These are phyloP conservation scores for Penicillium mononematosum DNA, from an alignment of 495 filamentous ascomycete species.

Conservation along the genomic window DNA sequence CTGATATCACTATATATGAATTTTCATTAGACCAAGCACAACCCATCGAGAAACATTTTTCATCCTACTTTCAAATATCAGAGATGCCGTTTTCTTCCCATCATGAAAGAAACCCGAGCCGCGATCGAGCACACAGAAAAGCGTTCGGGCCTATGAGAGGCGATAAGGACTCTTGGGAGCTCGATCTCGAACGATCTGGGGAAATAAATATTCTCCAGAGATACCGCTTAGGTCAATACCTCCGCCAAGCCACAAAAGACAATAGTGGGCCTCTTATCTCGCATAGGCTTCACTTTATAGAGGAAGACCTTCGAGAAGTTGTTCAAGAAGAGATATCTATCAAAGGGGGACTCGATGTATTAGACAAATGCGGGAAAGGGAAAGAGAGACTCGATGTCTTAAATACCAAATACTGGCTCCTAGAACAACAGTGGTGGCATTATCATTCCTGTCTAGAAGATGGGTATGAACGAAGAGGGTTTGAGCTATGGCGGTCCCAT, in stretches of 20 bases:
- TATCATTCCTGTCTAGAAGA: not conserved
- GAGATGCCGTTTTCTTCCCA: not conserved
- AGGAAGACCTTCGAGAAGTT: not conserved
- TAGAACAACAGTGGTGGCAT: not conserved
- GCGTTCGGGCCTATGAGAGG: not conserved
- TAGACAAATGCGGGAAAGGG: not conserved
- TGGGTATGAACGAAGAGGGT: not conserved
- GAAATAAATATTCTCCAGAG: not conserved
- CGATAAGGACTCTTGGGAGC: not conserved
- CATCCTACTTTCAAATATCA: not conserved
- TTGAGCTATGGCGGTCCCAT: not conserved
- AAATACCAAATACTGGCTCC: not conserved
- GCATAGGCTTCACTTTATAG: not conserved
- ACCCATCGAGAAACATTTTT: too few relatives aligned
- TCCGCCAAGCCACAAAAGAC: too few relatives aligned
- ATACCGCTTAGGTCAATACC: not conserved
- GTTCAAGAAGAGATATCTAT: not conserved
- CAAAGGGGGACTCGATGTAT: not conserved
- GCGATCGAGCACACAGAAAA: not conserved
- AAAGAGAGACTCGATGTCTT: not conserved
- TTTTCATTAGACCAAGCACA: not conserved
- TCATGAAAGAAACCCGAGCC: not conserved
- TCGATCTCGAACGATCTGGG: not conserved
- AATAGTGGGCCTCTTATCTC: not conserved
- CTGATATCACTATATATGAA: not conserved